These are phyloP conservation scores for Phoma herbarum DNA, from an alignment of 2,329 filamentous ascomycete species.

Conservation along the genomic window DNA sequence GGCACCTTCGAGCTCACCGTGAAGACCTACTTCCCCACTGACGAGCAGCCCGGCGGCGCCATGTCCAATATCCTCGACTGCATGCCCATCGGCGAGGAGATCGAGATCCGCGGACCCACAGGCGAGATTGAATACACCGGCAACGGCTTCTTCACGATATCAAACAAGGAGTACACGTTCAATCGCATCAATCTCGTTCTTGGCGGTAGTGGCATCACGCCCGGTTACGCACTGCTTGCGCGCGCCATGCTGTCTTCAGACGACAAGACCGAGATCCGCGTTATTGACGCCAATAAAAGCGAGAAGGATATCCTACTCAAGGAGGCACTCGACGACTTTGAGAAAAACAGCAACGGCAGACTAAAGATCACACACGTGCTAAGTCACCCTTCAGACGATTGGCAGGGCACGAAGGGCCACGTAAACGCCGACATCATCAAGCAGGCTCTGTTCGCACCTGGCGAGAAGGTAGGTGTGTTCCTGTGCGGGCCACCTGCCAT, in stretches of 20 bases:
- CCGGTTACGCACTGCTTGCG: conserved; percentile 61
- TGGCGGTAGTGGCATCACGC: conserved; percentile 62
- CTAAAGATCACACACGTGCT: conserved; percentile 60
- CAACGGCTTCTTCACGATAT: conserved; percentile 58
- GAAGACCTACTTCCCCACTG: conserved; percentile 62
- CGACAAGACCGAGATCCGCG: conserved; percentile 53
- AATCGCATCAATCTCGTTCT: conserved; percentile 59
- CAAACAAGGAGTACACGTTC: conserved; percentile 54
- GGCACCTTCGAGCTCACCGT: conserved; percentile 36
- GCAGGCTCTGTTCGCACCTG: conserved; percentile 54
- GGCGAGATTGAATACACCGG: conserved; percentile 62
- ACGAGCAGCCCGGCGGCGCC: conserved; percentile 61
- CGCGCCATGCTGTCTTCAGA: conserved; percentile 49
- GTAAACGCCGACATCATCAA: conserved; percentile 55
- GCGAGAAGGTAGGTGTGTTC: conserved; percentile 54
- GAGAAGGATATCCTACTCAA: conserved; percentile 59
- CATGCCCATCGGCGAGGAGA: conserved; percentile 58
- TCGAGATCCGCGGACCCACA: conserved; percentile 62
- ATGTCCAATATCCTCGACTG: conserved; percentile 63
- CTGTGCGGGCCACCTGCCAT: conserved; percentile 61
- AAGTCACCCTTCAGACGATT: conserved; percentile 55
- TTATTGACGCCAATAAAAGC: conserved; percentile 60
- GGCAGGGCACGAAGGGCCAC: conserved; percentile 58
- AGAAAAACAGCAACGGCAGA: conserved; percentile 49
- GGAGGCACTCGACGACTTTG: conserved; percentile 55